phyloP scores from a whole-genome alignment of 1,139 yeast species.

The Pneumocystis oryctolagi region DNA sequence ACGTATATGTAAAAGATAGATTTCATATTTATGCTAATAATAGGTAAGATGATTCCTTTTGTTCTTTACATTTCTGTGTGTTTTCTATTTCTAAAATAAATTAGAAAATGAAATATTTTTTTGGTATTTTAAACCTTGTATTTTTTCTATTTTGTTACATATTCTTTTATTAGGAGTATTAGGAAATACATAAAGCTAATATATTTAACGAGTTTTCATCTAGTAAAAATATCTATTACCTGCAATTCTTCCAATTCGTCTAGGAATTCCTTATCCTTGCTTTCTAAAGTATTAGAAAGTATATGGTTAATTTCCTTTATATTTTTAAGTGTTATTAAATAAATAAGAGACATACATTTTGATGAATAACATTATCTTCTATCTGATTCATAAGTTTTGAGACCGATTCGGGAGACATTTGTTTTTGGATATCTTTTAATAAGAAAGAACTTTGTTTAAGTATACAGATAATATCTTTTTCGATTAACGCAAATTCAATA shows the following conservation, averaged over 20 bases:
- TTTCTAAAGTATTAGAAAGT: conserved; percentile 29
- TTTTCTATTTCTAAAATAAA: background rate
- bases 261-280: conserved; percentile 53
- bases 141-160: background rate
- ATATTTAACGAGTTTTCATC: background rate
- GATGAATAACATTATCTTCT: conserved; percentile 67
- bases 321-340: conserved; percentile 21
- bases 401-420: conserved; percentile 63
- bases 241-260: conserved; percentile 43
- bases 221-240: conserved; percentile 22
- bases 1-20: background rate
- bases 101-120: background rate
- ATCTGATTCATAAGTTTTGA: conserved; percentile 73
- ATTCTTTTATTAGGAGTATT: conserved; percentile 15
- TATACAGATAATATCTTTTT: conserved; percentile 69
- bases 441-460: conserved; percentile 66
- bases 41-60: background rate
- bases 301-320: conserved; percentile 31
- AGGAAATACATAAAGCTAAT: conserved; percentile 15
- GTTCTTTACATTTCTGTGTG: background rate
- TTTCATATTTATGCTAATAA: background rate
- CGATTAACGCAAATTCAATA: conserved; percentile 78
- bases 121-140: background rate
- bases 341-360: conserved; percentile 33
- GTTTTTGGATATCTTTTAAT: conserved; percentile 56